Base-by-base conservation (phyloP, 306 rosid genomes). In the Pterocarpus santalinus region DNA sequence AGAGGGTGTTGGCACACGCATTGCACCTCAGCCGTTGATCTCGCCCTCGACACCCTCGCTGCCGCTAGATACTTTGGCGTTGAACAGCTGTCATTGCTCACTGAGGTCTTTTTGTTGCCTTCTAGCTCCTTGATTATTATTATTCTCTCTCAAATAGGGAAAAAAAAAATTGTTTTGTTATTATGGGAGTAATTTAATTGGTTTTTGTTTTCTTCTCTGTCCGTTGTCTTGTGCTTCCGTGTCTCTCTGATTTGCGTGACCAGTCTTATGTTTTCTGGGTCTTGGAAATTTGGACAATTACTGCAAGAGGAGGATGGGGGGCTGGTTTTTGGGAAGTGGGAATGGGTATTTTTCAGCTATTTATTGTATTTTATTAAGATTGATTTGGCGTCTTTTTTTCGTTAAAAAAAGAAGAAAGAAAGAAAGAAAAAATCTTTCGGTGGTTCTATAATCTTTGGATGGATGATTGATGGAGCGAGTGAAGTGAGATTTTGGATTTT, bases 1-100 rank as follows among this genome's bases (percentile, higher is more conserved):
- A 80, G 98, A 17, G 99, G 90, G 1, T 96, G 99, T 12, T 96
- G 99, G 98, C 99, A 96, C 82, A 96, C 98, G 83, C 98, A 96
- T 96, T 96, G 99, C 88, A 85, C 99, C 81, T 93, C 99, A 0
- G 99, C 99, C 89, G 99, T 96, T 49, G 98, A 93, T 92, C 98
- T 93, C 13, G 99, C 98, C 6, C 99, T 96, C 4, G 97, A 93
- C 22, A 93, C 97, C 58, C 98, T 96, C 41, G 83, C 98, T 11
- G 99, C 97, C 83, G 98, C 99, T 76, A 88, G 99, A 93, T 91
- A 94, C 49, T 95, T 95, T 47, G 98, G 97, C 16, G 98, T 95
- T 28, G 99, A 95, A 86, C 98, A 92, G 80, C 98, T 96, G 32
- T 98, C 99, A 82, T 90, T 90, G 88, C 97, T 95, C 41, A 95